A percentile compares a stretch with the other conserved stretches of the same genome.
phyloP scores from a whole-genome alignment of 805 yeast genomes.

The Scheffersomyces ergatensis region DNA sequence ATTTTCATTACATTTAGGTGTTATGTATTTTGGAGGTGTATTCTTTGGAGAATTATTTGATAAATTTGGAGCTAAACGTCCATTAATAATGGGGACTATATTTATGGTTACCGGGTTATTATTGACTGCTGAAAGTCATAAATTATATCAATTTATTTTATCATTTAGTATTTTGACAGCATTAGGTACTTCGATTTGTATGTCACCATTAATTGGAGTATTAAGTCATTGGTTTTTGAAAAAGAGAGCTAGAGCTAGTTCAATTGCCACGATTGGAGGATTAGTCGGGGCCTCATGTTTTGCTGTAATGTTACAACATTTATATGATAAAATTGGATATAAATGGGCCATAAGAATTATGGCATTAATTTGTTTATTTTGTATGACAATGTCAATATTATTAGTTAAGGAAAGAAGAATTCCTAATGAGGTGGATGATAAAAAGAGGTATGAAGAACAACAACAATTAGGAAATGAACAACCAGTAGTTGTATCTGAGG shows the following conservation, averaged over 20 bases:
- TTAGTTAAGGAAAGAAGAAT: conserved; percentile 17
- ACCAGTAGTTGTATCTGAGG: background rate
- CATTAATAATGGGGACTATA: conserved; percentile 17
- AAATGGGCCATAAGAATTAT: conserved; percentile 26
- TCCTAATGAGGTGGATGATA: background rate
- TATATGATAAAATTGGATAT: conserved; percentile 23
- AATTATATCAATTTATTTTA: conserved; percentile 23
- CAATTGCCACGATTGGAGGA: conserved; percentile 28
- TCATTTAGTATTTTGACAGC: conserved; percentile 25
- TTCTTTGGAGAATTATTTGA: conserved; percentile 29
- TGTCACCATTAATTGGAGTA: conserved; percentile 25
- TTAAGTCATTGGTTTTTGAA: conserved; percentile 26
- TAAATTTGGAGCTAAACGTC: conserved; percentile 20
- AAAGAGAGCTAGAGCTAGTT: conserved; percentile 24
- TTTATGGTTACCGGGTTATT: conserved; percentile 22
- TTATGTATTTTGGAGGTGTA: conserved; percentile 27
- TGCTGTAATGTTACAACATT: conserved; percentile 22
- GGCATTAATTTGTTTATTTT: conserved; percentile 17
- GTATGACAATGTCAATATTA: conserved; percentile 14
- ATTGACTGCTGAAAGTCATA: conserved; percentile 20
- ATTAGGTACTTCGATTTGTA: conserved; percentile 25
- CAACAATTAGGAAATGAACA: background rate
- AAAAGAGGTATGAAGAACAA: background rate
- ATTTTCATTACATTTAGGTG: conserved; percentile 28
- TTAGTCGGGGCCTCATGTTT: conserved; percentile 25